Conservation (phyloP, 2,329 filamentous ascomycete genomes). For the Tolypocladium cylindrosporum region DNA sequence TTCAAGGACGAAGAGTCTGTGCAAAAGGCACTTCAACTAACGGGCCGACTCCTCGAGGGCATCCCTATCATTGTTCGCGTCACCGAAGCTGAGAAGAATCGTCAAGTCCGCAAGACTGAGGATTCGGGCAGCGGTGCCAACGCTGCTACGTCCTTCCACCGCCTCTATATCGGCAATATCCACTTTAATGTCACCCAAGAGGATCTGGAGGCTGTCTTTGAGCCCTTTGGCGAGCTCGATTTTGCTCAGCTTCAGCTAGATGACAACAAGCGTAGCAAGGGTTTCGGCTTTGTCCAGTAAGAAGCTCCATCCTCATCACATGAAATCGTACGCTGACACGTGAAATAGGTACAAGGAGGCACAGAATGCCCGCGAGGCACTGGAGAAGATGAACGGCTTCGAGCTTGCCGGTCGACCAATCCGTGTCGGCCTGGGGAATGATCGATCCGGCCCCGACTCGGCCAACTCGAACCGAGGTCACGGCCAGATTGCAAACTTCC, state of each 20-base stretch:
- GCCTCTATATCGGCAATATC: slow-evolving; percentile 97
- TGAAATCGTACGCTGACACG: neutral
- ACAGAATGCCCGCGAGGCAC: slow-evolving; percentile 79
- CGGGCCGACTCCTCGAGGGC: slow-evolving; percentile 95
- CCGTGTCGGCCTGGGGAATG: slow-evolving; percentile 96
- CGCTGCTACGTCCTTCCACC: slow-evolving; percentile 89
- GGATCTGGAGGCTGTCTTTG: slow-evolving; percentile 92
- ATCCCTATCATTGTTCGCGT: slow-evolving; percentile 98
- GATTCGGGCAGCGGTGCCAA: slow-evolving; percentile 59
- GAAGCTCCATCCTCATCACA: slow-evolving; percentile 25
- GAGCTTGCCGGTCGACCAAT: slow-evolving; percentile 95
- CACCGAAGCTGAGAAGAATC: slow-evolving; percentile 98
- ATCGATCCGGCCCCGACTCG: slow-evolving; percentile 98
- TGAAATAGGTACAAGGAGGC: slow-evolving; percentile 71
- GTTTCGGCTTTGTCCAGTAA: slow-evolving; percentile 98
- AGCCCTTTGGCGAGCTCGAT: slow-evolving; percentile 94
- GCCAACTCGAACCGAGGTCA: slow-evolving; percentile 86
- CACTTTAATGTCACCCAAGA: slow-evolving; percentile 98
- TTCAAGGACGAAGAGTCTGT: slow-evolving; percentile 96
- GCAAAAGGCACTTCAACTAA: slow-evolving; percentile 87
- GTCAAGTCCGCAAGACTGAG: slow-evolving; percentile 80
- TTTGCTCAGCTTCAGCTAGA: slow-evolving; percentile 98
- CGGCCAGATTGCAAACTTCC: slow-evolving; percentile 62
- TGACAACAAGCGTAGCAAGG: slow-evolving; percentile 78
- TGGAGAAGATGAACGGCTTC: slow-evolving; percentile 99